Conservation (phyloP, 768 basidiomycete genomes). For the Trametes cubensis region DNA sequence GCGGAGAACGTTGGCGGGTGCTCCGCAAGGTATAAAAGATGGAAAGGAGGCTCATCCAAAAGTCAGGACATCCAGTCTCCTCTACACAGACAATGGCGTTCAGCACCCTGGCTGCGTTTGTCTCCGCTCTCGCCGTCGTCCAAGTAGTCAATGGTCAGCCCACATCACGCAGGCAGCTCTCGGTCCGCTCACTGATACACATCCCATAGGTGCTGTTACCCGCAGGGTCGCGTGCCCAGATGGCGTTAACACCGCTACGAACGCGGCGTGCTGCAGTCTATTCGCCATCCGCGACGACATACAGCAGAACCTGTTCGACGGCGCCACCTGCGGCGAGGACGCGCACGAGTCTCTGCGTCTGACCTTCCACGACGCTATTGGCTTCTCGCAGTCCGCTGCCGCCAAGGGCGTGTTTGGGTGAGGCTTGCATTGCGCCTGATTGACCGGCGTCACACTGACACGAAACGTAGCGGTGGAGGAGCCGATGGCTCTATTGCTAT, state of each 20-base stretch:
- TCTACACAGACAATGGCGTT: constrained; percentile 25
- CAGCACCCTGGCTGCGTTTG: constrained; percentile 20
- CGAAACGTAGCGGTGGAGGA: constrained; percentile 28
- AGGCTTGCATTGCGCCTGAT: not conserved
- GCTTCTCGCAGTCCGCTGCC: constrained; percentile 7
- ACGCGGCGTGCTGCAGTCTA: constrained; percentile 36
- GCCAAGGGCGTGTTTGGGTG: constrained; percentile 8
- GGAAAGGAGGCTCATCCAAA: not conserved
- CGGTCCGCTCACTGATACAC: not conserved
- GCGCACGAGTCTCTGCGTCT: constrained; percentile 34
- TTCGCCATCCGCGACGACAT: constrained; percentile 36
- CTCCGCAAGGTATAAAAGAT: not conserved
- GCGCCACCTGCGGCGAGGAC: constrained; percentile 36
- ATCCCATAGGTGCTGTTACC: constrained; percentile 22
- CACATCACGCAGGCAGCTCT: not conserved
- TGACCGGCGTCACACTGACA: not conserved
- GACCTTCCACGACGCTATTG: constrained; percentile 33
- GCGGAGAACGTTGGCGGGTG: no score
- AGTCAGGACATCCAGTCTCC: constrained; percentile 9
- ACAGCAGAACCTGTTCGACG: constrained; percentile 32
- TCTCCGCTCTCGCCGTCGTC: constrained; percentile 22
- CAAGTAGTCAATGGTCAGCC: constrained; percentile 20
- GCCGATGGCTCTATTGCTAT: constrained; percentile 51
- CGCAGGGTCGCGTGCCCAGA: constrained; percentile 34
- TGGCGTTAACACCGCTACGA: constrained; percentile 31